Base-by-base conservation (phyloP, 495 filamentous ascomycete species). In the Rhypophila decipiens region DNA sequence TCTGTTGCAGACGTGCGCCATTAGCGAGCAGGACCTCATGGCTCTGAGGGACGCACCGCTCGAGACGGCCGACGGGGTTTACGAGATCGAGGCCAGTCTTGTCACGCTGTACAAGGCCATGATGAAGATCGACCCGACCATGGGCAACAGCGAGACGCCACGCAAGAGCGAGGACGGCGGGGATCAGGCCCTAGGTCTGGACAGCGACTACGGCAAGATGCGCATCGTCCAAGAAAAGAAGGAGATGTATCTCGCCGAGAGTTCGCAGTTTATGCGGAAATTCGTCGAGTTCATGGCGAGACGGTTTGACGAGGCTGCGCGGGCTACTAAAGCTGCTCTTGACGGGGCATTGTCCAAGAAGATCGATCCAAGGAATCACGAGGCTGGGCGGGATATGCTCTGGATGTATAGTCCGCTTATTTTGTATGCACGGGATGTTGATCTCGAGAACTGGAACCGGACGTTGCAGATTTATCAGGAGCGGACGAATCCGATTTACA, bases 51-150 rank as follows among this genome's bases (percentile, higher is more conserved):
- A 82, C 37, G 84, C 83, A 13, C 87, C 87, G 7, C 70, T 96
- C 7, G 86, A 84, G 50, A 84, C 77, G 19, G 63, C 76, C 0
- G 66, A 76, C 20, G 88, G 87, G 5, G 66, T 97, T 8, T 79
- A 80, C 50, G 78, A 84, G 15, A 85, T 91, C 15, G 91, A 97
- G 63, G 46, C 65, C 11, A 77, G 86, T 0, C 71, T 96, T 12
- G 76, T 88, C n/a, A 84, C 80, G 10, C 68, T 97, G 11, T 96
- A 89, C 63, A 91, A 88, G 57, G 91, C 91, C n/a, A 89, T 97
- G 85, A 69, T 84, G 49, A 96, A 87, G 49, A 96, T 96, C 44
- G 90, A 96, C 61, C 87, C 90, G 0, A 78, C 82, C 18, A 77
- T 88, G 42, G 76, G 81, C 34, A 71, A 74, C 24, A 68, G 67